Base-by-base conservation (phyloP, 2,329 filamentous ascomycete genomes). In the Pseudocercospora fuligena region DNA sequence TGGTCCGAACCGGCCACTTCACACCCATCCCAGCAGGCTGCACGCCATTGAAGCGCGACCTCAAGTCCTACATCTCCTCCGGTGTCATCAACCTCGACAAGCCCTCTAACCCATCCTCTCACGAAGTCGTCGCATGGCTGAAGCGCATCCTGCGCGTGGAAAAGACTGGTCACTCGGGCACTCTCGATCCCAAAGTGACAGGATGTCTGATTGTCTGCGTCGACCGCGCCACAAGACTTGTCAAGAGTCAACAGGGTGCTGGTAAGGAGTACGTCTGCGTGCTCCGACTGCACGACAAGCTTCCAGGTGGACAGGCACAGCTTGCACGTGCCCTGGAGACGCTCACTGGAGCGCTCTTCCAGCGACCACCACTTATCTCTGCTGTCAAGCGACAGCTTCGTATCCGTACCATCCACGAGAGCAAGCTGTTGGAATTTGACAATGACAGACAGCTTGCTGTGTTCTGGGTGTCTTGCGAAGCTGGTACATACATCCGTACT, bases 201-300 rank as follows among this genome's bases (percentile, higher is more conserved):
- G 94, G 94, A 75, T 97, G 93, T 82, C 84, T 97, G 79, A 97
- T 97, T 78, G 92, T 96, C 78, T 96, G 92, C 82, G 92, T 98
- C 79, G 95, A 98, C 83, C 93, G 95, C 78, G 95, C 95, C 63
- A 99, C 95, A 72, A 92, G 95, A 77, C 89, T 99, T 66, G 95
- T 99, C 80, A 99, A 99, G 87, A 97, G 94, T 61, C 95, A 99
- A 83, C 95, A 99, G 83, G 94, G 94, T 78, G 95, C 95, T 69
- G 95, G 95, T 87, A 99, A 99, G 86, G 95, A 99, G 85, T 99
- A 99, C 80, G 94, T 98, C 62, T 94, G 92, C 77, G 93, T 99
- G 68, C 93, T 98, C 76, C 89, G 95, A 76, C 87, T 99, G 70
- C 95, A 99, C 83, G 94, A 97, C 84, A 97, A 94, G 84, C 87